Conservation (phyloP, 148 eudicot genomes). For the Nyssa sinensis region DNA sequence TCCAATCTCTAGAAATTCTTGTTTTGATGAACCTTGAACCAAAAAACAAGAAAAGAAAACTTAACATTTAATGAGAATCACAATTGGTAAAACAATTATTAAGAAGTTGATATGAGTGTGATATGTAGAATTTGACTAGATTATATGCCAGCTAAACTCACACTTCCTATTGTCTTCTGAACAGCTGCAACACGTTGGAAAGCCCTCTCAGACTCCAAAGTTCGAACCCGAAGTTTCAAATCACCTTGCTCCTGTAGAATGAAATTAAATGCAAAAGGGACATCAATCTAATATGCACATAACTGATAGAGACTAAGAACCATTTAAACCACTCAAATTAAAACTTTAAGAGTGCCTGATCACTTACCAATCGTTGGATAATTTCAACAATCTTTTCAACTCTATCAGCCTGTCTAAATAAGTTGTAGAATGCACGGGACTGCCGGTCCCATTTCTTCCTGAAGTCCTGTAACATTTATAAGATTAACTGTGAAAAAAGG, state of each 20-base stretch:
- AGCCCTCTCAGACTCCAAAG: conserved; percentile 94
- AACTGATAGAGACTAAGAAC: neutral
- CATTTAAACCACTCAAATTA: neutral
- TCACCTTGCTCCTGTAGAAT: conserved; percentile 86
- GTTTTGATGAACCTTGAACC: neutral
- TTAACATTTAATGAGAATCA: neutral
- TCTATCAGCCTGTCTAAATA: conserved; percentile 96
- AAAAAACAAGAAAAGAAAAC: neutral
- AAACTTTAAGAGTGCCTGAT: conserved; percentile 10
- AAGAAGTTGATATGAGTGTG: neutral
- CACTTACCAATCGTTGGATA: conserved; percentile 82
- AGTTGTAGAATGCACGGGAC: conserved; percentile 84
- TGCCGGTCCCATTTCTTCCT: conserved; percentile 92
- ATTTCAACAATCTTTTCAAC: conserved; percentile 76
- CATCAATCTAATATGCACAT: neutral
- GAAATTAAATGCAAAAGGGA: neutral
- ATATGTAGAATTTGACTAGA: neutral
- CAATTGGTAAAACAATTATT: neutral
- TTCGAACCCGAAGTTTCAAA: conserved; percentile 91
- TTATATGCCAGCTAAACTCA: conserved; percentile 38
- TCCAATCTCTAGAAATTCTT: neutral
- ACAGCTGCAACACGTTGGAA: conserved; percentile 96
- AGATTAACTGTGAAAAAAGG: neutral
- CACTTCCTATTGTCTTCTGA: conserved; percentile 91
- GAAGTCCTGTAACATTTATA: conserved; percentile 62